Evolutionary conservation across 2,329 filamentous ascomycete species (phyloP).

Genomic region (Pestalotiopsis fici): DNA sequence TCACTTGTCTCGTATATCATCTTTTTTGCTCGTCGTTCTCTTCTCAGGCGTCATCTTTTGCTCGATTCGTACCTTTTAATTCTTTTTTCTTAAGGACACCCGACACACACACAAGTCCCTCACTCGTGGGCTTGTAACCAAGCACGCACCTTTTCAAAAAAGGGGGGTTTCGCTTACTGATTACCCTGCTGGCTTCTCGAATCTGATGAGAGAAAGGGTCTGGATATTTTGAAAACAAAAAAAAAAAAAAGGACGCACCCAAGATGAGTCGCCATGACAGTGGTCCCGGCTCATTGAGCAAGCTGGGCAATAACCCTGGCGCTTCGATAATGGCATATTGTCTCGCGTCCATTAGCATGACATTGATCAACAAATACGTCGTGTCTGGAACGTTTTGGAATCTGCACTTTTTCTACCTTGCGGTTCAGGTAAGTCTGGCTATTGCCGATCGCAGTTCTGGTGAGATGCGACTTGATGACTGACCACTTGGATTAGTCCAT

Average conservation of each 20-base stretch:
- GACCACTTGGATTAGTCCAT: slow-evolving; percentile 60
- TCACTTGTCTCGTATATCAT: too few species aligned
- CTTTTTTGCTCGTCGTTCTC: too few species aligned
- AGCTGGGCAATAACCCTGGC: slow-evolving; percentile 72
- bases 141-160: too few species aligned
- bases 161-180: too few species aligned
- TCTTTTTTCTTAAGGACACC: too few species aligned
- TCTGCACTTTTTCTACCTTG: slow-evolving; percentile 92
- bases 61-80: too few species aligned
- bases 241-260: neutral
- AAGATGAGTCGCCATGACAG: neutral
- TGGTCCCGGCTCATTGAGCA: neutral
- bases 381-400: slow-evolving; percentile 91
- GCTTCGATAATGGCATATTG: slow-evolving; percentile 89
- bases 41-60: too few species aligned
- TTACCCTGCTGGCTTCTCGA: too few species aligned
- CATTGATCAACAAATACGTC: slow-evolving; percentile 99
- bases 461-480: neutral
- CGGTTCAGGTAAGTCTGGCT: slow-evolving; percentile 70
- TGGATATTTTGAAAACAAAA: too few species aligned
- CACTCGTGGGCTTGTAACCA: too few species aligned
- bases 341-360: slow-evolving; percentile 95
- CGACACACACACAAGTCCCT: too few species aligned
- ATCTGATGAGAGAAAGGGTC: too few species aligned
- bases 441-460: neutral